Base-by-base conservation (phyloP, 2,329 filamentous ascomycete species). In the Cercospora citrullina region DNA sequence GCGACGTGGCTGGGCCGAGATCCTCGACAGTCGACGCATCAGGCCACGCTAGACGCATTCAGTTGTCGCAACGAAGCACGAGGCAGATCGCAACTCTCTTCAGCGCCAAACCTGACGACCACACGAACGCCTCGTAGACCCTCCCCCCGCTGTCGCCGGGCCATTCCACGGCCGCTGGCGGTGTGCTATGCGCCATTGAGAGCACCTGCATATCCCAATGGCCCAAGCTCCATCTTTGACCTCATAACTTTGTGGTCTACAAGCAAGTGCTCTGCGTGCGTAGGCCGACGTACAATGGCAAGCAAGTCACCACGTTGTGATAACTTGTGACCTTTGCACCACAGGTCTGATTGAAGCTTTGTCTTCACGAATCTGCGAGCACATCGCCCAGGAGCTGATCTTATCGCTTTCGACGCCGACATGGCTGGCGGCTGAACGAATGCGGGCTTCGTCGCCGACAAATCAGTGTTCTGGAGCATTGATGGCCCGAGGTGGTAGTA, bases 191-290 rank as follows among this genome's bases (percentile, higher is more conserved):
- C 53, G 53, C 53, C 53, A 28, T 14, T n/a, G 16, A 4, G 53
- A 30, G 53, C 23, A 57, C 53, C 53, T 57, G 53, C 53, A 57
- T 57, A 57, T 57, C 53, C 14, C 53, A 31, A 57, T 57, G 53
- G 53, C 53, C 53, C 53, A 58, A 58, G 53, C 53, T 58, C 23
- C 53, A 33, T 58, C 53, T 58, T 58, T 36, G 55, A 36, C 55
- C 31, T 58, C 55, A 36, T 58, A 10, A 58, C 23, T 58, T 18
- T 58, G 23, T 33, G 55, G 4, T 21, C 6, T 6, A 0, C 21
- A 33, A 28, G 28, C 16, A 5, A 21, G 18, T 31, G 28, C 28
- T 58, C 16, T 3, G 16, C 5, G 28, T 21, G 28, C 4, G 16
- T 2, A 14, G 8, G 55, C 14, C 28, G 1, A 16, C 7, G 23